Evolutionary conservation across 257 asterid species (phyloP).

Genomic region (Solanum microdontum): DNA sequence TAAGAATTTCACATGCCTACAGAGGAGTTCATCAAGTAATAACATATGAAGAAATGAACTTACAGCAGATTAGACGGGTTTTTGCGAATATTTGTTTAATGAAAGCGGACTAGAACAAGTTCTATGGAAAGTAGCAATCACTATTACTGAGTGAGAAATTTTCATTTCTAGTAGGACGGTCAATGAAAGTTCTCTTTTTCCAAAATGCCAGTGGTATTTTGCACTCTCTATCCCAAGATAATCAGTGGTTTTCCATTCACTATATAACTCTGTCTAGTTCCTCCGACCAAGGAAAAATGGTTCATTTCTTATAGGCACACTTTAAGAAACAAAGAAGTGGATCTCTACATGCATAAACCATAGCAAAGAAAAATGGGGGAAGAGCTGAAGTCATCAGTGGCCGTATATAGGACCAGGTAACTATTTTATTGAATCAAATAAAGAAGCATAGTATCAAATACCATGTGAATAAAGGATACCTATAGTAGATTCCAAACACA

Average conservation of each 20-base stretch:
- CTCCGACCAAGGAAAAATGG: neutral
- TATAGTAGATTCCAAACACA: slow-evolving; percentile 46
- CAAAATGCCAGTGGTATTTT: neutral
- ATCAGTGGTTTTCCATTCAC: neutral
- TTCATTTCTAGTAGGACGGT: neutral
- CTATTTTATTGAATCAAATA: neutral
- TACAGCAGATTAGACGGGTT: neutral
- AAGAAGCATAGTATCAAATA: neutral
- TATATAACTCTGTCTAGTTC: neutral
- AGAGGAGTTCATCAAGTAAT: neutral
- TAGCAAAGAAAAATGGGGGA: neutral
- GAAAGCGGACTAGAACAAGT: neutral
- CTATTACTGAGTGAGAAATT: neutral
- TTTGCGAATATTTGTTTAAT: neutral
- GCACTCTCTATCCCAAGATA: neutral
- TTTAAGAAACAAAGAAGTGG: neutral
- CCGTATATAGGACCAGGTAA: neutral
- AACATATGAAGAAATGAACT: neutral
- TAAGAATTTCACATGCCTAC: neutral
- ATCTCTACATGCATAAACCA: neutral
- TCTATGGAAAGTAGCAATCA: neutral
- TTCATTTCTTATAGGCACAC: neutral
- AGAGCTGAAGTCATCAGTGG: neutral
- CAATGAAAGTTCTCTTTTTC: neutral
- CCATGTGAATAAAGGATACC: slow-evolving; percentile 26